These are phyloP conservation scores for Podaxis rugospora DNA, from an alignment of 768 basidiomycete genomes.

Conservation along the genomic window DNA sequence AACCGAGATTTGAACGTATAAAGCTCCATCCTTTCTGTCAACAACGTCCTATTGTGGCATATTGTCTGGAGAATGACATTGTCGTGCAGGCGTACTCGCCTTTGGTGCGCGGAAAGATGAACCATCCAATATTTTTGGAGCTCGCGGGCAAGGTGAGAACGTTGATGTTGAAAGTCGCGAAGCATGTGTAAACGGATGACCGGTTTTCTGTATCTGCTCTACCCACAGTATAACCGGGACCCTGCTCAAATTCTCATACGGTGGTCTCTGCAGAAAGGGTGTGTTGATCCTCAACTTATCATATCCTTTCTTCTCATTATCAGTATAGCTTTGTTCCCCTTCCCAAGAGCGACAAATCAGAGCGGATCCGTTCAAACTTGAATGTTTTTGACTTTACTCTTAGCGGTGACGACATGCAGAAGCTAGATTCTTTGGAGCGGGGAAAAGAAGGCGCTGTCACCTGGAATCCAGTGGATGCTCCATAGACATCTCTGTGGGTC, in stretches of 20 bases:
- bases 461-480: constrained; percentile 77
- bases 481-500: constrained; percentile 15
- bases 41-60: constrained; percentile 73
- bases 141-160: constrained; percentile 55
- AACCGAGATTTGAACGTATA: neutral
- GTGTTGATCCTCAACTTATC: constrained; percentile 17
- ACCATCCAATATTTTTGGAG: constrained; percentile 46
- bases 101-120: constrained; percentile 57
- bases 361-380: constrained; percentile 67
- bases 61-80: constrained; percentile 58
- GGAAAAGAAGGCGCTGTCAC: constrained; percentile 67
- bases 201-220: neutral
- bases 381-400: constrained; percentile 75
- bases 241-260: constrained; percentile 80
- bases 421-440: constrained; percentile 64
- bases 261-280: constrained; percentile 89
- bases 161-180: neutral
- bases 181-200: neutral
- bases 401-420: constrained; percentile 52
- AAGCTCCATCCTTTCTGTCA: constrained; percentile 83
- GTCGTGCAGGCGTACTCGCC: constrained; percentile 76
- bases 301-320: neutral
- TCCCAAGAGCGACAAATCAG: constrained; percentile 69
- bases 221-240: constrained; percentile 50
- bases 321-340: constrained; percentile 57